phyloP scores from a whole-genome alignment of 129 eudicot species.

The Saussurea involucrata region DNA sequence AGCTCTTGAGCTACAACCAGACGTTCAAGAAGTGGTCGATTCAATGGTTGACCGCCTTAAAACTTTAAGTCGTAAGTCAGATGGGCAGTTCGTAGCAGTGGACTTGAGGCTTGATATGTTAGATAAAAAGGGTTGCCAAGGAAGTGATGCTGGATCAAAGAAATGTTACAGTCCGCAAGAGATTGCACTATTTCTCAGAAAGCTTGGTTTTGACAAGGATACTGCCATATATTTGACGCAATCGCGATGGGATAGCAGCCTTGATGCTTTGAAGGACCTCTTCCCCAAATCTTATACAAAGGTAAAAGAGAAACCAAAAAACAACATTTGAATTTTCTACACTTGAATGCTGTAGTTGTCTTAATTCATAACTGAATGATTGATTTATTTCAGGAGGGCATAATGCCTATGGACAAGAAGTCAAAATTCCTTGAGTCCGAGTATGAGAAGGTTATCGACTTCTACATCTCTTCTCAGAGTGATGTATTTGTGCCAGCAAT shows the following conservation, averaged over 20 bases:
- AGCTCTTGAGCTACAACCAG: constrained; percentile 69
- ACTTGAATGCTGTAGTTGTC: not conserved
- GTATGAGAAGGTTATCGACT: constrained; percentile 80
- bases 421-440: constrained; percentile 55
- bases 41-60: constrained; percentile 80
- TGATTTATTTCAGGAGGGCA: constrained; percentile 59
- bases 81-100: constrained; percentile 82
- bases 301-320: constrained; percentile 35
- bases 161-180: constrained; percentile 82
- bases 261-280: constrained; percentile 68
- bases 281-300: constrained; percentile 91
- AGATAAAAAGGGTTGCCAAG: constrained; percentile 88
- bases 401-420: constrained; percentile 80
- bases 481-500: constrained; percentile 93
- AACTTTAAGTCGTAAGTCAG: constrained; percentile 74
- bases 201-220: constrained; percentile 73
- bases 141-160: constrained; percentile 49
- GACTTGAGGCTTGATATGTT: constrained; percentile 85
- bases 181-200: constrained; percentile 67
- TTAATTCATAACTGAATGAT: not conserved
- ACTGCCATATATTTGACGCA: constrained; percentile 86
- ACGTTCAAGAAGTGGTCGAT: constrained; percentile 82
- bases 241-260: constrained; percentile 89
- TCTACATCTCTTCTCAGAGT: constrained; percentile 69
- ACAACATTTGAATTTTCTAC: not conserved